phyloP scores from a whole-genome alignment of 176 grass and related monocot species.

The Pharus latifolius region DNA sequence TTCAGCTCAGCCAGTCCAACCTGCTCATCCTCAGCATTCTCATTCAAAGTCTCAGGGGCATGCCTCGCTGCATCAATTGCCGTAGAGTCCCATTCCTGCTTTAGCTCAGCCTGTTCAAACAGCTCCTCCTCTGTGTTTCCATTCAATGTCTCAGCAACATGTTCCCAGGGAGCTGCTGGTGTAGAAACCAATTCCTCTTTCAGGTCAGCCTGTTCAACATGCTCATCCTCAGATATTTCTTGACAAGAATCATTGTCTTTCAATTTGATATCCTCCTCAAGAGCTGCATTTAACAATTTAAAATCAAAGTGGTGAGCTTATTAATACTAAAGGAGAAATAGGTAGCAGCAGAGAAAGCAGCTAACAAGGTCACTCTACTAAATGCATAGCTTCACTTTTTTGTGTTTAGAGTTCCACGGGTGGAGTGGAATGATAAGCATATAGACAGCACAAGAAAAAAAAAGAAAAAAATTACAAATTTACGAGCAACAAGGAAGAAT shows the following conservation, averaged over 20 bases:
- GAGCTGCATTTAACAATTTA: constrained; percentile 34
- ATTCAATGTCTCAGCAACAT: constrained; percentile 22
- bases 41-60: not conserved
- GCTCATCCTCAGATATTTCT: constrained; percentile 50
- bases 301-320: constrained; percentile 16
- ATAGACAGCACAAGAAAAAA: no score
- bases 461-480: not conserved
- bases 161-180: not conserved
- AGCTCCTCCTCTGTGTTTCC: not conserved
- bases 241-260: constrained; percentile 29
- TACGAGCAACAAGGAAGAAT: not conserved
- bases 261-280: constrained; percentile 25
- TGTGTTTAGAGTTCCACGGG: not conserved
- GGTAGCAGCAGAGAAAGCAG: constrained; percentile 9
- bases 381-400: not conserved
- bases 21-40: not conserved
- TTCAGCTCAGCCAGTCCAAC: not conserved
- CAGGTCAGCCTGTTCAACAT: not conserved
- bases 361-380: not conserved
- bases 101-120: constrained; percentile 2
- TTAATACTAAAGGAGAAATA: constrained; percentile 5
- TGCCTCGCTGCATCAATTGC: not conserved
- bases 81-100: not conserved
- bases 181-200: not conserved
- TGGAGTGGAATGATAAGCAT: not conserved